Base-by-base conservation (phyloP, 1,284 basidiomycete species). In the Trametes pubescens region DNA sequence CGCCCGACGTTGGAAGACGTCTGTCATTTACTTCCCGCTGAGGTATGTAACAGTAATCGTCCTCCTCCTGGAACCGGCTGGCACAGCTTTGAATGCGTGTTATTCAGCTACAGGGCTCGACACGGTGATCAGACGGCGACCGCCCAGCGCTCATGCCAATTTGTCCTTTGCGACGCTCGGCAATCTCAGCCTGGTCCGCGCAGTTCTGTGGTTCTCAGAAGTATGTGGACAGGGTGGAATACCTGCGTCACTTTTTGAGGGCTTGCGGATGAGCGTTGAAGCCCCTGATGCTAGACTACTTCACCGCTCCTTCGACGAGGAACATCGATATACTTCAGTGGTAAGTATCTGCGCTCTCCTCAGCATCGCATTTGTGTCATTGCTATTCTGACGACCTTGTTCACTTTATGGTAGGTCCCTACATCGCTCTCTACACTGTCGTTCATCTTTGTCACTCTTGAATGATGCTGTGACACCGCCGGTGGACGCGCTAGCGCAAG, bases 111-210 rank as follows among this genome's bases (percentile, higher is more conserved):
- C 26, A 29, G 26, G 29, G 47, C 47, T 32, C 24, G 47, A 29
- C 47, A 29, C 47, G 47, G 47, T 32, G 47, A 49, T 49, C 47
- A 49, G 26, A 29, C 47, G 47, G 47, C 47, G 47, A 49, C 47
- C 47, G 24, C 47, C 29, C 47, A 43, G 18, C 40, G 40, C 40
- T n/a, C 40, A 32, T 4, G 40, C 14, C 40, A 43, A 43, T 43
- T 16, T 43, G 14, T n/a, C 18, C 40, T n/a, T 43, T 43, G 40
- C 29, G 29, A 32, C 29, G 29, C 29, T 32, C 29, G 29, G 29
- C 29, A 32, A 32, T 32, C 29, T 32, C 8, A 8, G 8, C 4
- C 29, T 32, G 29, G 29, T 32, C 3, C 8, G 29, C 8, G 29
- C 18, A 43, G 40, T 8, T n/a, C 40, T 18, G 18, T 16, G 40